Percentiles rank a stretch among this genome's conserved stretches.
These are phyloP conservation scores for Ophiocordyceps polyrhachis-furcata DNA, from an alignment of 2,329 filamentous ascomycete genomes.

Conservation along the genomic window DNA sequence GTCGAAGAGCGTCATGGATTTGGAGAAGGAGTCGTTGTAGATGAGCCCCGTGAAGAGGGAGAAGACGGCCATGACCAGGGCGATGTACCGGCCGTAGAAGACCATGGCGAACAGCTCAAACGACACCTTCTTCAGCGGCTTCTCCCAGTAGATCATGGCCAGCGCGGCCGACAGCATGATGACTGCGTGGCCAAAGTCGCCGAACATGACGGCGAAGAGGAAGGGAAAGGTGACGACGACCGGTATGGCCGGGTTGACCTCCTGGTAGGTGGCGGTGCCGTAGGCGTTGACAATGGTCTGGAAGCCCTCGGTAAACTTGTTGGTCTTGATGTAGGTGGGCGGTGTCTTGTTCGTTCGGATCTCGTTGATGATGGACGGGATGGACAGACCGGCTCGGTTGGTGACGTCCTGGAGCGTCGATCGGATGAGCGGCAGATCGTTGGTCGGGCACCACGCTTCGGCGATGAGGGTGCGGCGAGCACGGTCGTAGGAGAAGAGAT, in stretches of 20 bases:
- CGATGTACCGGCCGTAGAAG: constrained; percentile 97
- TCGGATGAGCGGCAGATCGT: constrained; percentile 74
- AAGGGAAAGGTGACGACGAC: constrained; percentile 99
- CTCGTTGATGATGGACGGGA: constrained; percentile 96
- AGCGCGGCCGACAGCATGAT: constrained; percentile 72
- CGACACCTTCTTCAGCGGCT: constrained; percentile 72
- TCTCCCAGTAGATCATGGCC: constrained; percentile 96
- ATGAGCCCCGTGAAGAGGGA: constrained; percentile 94
- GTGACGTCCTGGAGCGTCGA: constrained; percentile 93
- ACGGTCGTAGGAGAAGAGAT: constrained; percentile 91
- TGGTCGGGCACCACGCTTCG: constrained; percentile 92
- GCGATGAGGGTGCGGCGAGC: constrained; percentile 91
- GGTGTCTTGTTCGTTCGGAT: constrained; percentile 94
- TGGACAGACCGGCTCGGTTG: constrained; percentile 84
- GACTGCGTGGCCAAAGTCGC: constrained; percentile 82
- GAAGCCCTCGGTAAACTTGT: constrained; percentile 96
- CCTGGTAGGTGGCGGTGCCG: constrained; percentile 89
- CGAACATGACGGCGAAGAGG: constrained; percentile 99
- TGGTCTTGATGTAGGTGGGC: constrained; percentile 92
- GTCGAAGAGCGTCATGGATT: constrained; percentile 71
- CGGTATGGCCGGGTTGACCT: constrained; percentile 89
- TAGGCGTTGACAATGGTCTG: constrained; percentile 99
- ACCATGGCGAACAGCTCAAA: constrained; percentile 98
- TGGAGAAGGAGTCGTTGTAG: constrained; percentile 96
- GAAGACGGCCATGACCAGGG: constrained; percentile 93